These are phyloP conservation scores for Trichoderma atroviride DNA, from an alignment of 2,329 filamentous ascomycete genomes.

Conservation along the genomic window DNA sequence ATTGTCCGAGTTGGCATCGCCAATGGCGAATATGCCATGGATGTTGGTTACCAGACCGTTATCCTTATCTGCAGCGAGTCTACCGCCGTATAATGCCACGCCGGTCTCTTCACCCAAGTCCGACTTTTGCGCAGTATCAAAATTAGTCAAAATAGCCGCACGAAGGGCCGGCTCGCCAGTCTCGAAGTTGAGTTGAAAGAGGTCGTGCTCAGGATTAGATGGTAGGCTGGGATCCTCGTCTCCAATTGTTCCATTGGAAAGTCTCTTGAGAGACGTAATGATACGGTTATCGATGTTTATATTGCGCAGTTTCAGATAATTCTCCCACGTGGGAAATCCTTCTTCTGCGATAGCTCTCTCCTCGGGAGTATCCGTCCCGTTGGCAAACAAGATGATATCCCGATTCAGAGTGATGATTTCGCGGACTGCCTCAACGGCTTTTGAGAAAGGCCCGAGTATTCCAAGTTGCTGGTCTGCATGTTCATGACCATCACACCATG, in stretches of 20 bases:
- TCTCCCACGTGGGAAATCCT: constrained; percentile 50
- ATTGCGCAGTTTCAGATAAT: constrained; percentile 53
- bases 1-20: constrained; percentile 63
- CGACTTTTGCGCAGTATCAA: constrained; percentile 51
- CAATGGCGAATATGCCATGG: constrained; percentile 58
- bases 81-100: constrained; percentile 47
- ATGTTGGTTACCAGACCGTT: constrained; percentile 56
- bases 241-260: constrained; percentile 45
- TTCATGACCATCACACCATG: constrained; percentile 66
- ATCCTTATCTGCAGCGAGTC: constrained; percentile 46
- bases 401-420: constrained; percentile 59
- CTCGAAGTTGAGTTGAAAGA: constrained; percentile 57
- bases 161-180: constrained; percentile 50
- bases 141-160: constrained; percentile 56
- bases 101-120: constrained; percentile 51
- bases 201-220: constrained; percentile 53
- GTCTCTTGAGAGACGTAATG: constrained; percentile 51
- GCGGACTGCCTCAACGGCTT: constrained; percentile 49
- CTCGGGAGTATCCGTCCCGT: constrained; percentile 57
- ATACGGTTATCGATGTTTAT: constrained; percentile 60
- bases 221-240: constrained; percentile 46
- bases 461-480: constrained; percentile 61
- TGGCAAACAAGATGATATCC: constrained; percentile 60
- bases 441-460: constrained; percentile 50
- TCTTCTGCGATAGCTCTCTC: constrained; percentile 44